Base-by-base conservation (phyloP, 345 rosid species). In the Alliaria petiolata region DNA sequence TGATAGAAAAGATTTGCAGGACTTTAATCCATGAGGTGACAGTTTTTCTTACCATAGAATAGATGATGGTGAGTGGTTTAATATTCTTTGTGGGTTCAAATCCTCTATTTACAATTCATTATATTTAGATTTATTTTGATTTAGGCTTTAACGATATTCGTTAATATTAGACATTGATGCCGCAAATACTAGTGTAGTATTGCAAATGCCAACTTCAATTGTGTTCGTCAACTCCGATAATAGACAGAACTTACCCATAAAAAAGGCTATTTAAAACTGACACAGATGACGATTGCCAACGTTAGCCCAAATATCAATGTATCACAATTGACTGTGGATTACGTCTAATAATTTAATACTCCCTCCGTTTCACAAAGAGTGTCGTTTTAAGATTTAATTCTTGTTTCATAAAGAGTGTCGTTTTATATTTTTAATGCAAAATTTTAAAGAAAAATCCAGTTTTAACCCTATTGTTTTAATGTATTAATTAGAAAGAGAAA, bases 241-340 rank as follows among this genome's bases (percentile, higher is more conserved):
- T 14, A 14, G 17, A 26, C 26, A 26, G 6, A 25, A 25, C 26
- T 52, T 52, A 28, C 20, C 7, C 30, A 52, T 30, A 14, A 52
- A 52, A 25, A 51, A 52, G 28, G 14, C 19, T 11, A 6, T 28
- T 25, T 71, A 45, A 31, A 52, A 71, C 38, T 33, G 33, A 62
- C 28, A 71, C 61, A 13, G 57, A n/a, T 28, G 57, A 52, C 19
- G 35, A 53, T 62, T 8, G 64, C 38, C 31, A 44, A 43, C 72
- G 63, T 55, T 43, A 31, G 13, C 51, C 42, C 8, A 38, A 26
- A 19, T 4, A 53, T 33, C 40, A 5, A 51, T 51, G 6, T 71
- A 62, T 71, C 44, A 31, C 53, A 61, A 33, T 30, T 30, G 59
- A 60, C 67, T 51, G 51, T 47, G 62, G 30, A 71, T 30, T 71